Percentiles rank a stretch among this genome's conserved stretches.
These are phyloP conservation scores for Rhizopogon vinicolor DNA, from an alignment of 768 basidiomycete species.

Conservation along the genomic window DNA sequence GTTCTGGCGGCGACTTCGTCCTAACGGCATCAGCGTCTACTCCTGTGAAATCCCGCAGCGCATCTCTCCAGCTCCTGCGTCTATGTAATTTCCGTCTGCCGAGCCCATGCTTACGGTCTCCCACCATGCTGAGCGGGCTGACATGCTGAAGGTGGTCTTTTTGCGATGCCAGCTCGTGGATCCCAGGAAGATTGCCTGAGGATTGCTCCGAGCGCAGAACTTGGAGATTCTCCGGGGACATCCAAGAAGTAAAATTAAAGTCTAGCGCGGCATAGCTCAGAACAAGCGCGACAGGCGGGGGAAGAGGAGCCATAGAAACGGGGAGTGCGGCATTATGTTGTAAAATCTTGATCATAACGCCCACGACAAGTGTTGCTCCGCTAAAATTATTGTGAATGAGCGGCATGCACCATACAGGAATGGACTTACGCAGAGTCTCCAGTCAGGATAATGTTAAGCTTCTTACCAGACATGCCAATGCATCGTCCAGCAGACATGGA, in stretches of 20 bases:
- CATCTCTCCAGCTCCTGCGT: constrained; percentile 57
- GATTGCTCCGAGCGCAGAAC: constrained; percentile 88
- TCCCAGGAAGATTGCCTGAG: constrained; percentile 69
- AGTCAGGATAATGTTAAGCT: constrained; percentile 71
- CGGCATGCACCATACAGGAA: neutral
- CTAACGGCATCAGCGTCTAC: constrained; percentile 33
- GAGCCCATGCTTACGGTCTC: constrained; percentile 47
- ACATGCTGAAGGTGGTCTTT: constrained; percentile 89
- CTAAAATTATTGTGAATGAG: constrained; percentile 35
- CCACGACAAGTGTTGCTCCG: constrained; percentile 83
- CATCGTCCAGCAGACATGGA: constrained; percentile 73
- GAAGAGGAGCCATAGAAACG: constrained; percentile 37
- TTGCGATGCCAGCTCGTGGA: constrained; percentile 66
- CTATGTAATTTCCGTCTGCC: constrained; percentile 43
- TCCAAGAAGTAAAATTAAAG: constrained; percentile 99
- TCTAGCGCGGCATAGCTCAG: constrained; percentile 91
- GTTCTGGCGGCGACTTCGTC: constrained; percentile 5
- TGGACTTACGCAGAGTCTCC: constrained; percentile 95
- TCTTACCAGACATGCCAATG: constrained; percentile 86
- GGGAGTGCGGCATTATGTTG: constrained; percentile 45
- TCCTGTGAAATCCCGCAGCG: constrained; percentile 42
- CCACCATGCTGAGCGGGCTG: constrained; percentile 89
- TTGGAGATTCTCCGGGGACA: constrained; percentile 77
- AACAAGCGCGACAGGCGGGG: constrained; percentile 76
- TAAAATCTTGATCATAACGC: constrained; percentile 80